Evolutionary conservation across 2,329 filamentous ascomycete genomes (phyloP).

Genomic region (Penicillium aurantiogriseum): DNA sequence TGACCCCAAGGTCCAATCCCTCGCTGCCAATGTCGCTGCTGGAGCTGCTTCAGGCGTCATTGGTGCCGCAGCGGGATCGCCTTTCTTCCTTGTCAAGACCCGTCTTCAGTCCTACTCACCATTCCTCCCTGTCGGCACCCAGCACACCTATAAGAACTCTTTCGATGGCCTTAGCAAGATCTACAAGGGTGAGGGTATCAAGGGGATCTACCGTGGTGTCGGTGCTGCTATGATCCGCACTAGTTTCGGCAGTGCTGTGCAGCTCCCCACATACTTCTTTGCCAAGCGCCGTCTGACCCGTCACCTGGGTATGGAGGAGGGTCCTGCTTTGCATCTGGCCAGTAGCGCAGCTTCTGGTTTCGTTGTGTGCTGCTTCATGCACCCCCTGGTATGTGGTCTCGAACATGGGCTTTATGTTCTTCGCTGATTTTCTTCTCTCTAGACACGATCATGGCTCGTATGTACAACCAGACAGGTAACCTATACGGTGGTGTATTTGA

Average conservation of each 20-base stretch:
- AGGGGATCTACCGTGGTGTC: constrained; percentile 85
- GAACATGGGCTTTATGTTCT: not conserved
- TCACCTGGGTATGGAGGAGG: constrained; percentile 86
- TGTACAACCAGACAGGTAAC: constrained; percentile 98
- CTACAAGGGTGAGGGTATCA: constrained; percentile 70
- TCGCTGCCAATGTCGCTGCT: constrained; percentile 90
- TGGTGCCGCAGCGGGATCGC: constrained; percentile 87
- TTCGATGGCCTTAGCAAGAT: constrained; percentile 80
- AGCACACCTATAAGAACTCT: constrained; percentile 86
- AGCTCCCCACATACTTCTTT: constrained; percentile 97
- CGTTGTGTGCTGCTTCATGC: constrained; percentile 97
- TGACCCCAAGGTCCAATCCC: constrained; percentile 72
- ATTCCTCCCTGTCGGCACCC: constrained; percentile 91
- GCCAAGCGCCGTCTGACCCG: constrained; percentile 81
- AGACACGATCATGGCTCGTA: constrained; percentile 97
- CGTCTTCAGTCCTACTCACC: constrained; percentile 91
- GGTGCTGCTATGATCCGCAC: constrained; percentile 93
- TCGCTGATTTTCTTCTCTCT: constrained; percentile 7
- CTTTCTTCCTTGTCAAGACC: constrained; percentile 98
- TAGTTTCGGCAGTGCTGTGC: constrained; percentile 91
- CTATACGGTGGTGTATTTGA: constrained; percentile 93
- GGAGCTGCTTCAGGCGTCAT: constrained; percentile 86
- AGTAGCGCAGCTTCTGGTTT: constrained; percentile 90
- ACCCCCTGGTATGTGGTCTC: constrained; percentile 73
- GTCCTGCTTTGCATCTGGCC: constrained; percentile 80